Evolutionary conservation across 2,329 filamentous ascomycete genomes (phyloP), one percentile per base, ranked within the genome.

Genomic region (Talaromyces sp.): DNA sequence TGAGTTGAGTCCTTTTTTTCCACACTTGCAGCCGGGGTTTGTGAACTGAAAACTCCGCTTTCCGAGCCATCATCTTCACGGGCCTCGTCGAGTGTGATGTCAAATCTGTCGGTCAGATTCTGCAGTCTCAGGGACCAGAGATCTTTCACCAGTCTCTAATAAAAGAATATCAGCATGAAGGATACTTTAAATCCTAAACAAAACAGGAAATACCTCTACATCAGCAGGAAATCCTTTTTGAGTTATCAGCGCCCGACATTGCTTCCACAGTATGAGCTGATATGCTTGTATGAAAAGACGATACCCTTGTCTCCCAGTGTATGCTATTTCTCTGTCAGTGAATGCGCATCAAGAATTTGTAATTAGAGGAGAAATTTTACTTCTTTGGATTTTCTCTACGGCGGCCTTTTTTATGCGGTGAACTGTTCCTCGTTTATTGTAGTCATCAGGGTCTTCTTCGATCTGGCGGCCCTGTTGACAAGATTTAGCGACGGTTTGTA

Each of bases 181-280:
- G 4, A 7, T 13, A 24, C 2, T 6, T 33, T 52, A 3, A 22
- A 35, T 1, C 8, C 3, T 13, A 16, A 37, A 19, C 7, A 2
- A n/a, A 22, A 8, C 65, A 62, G 43, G 68, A 52, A n/a, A 22
- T 69, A 86, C 88, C 81, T 96, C 92, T 13, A 97, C 82, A 70
- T 96, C 90, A 4, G 82, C 76, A 1, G 89, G 88, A 57, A 95
- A 83, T 0, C 85, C 84, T 73, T 88, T 88, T 6, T 83, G 80
- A 24, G 85, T 80, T 14, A 96, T 81, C 35, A 98, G 81, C 83
- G 89, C 93, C 72, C 86, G 79, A 16, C 92, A 80, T 79, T 98
- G 94, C 73, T 90, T 91, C 74, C 93, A 88, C 33, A 99, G 80
- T 57, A 98, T 84, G 37, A 97, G 82, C 77, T 98, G 94, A 66